A percentile compares a stretch with the other conserved stretches of the same genome.
phyloP scores from a whole-genome alignment of 2,329 filamentous ascomycete species.

The Tricladium varicosporioides region DNA sequence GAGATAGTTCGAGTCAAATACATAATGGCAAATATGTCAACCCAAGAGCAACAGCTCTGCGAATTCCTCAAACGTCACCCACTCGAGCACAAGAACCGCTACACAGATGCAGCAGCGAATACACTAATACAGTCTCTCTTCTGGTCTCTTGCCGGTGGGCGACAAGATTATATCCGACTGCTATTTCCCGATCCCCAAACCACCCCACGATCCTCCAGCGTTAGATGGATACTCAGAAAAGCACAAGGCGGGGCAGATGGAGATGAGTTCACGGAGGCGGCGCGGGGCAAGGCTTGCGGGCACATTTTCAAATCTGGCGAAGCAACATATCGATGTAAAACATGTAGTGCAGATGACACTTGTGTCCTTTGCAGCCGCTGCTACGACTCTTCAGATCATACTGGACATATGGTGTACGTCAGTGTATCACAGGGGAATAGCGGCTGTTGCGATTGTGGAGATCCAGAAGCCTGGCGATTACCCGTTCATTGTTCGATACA shows the following conservation, averaged over 20 bases:
- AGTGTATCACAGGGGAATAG: conserved; percentile 86
- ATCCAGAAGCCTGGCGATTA: conserved; percentile 87
- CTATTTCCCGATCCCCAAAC: conserved; percentile 83
- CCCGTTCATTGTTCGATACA: conserved; percentile 94
- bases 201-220: conserved; percentile 51
- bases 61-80: conserved; percentile 79
- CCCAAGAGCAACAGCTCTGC: conserved; percentile 79
- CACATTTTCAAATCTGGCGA: conserved; percentile 97
- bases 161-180: conserved; percentile 69
- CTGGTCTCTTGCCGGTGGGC: conserved; percentile 77
- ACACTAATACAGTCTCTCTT: conserved; percentile 80
- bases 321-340: conserved; percentile 90
- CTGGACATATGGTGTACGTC: conserved; percentile 87
- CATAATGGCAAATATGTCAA: conserved; percentile 55
- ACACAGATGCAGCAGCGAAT: conserved; percentile 66
- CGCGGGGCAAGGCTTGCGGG: conserved; percentile 88
- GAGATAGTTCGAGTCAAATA: conserved; percentile 7
- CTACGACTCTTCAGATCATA: conserved; percentile 93
- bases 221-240: conserved; percentile 72
- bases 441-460: conserved; percentile 96
- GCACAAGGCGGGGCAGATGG: conserved; percentile 92
- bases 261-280: conserved; percentile 89
- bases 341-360: conserved; percentile 91
- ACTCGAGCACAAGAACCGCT: conserved; percentile 69
- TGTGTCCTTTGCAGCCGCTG: conserved; percentile 93